A percentile compares a stretch with the other conserved stretches of the same genome.
Conservation (phyloP, 2,329 filamentous ascomycete genomes). For the Zymoseptoria ardabiliae region DNA sequence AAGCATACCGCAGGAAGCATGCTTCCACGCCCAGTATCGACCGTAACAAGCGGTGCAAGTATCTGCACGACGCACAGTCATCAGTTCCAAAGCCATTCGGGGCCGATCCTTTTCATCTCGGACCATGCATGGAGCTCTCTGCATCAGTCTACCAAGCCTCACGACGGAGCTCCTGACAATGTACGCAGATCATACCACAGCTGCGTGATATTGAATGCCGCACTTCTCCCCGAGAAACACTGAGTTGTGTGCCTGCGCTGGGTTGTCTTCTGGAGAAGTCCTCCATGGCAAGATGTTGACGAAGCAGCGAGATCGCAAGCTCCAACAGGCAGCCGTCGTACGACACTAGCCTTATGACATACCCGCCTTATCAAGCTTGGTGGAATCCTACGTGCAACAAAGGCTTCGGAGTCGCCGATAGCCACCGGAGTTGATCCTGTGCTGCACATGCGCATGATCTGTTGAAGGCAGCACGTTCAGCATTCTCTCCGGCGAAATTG, state of each 20-base stretch:
- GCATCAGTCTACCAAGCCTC: not conserved
- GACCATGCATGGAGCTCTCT: not conserved
- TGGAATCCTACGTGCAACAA: not conserved
- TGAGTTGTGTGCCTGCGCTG: not conserved
- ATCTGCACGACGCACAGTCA: not conserved
- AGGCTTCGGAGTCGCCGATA: not conserved
- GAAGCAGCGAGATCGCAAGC: not conserved
- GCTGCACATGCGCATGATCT: not conserved
- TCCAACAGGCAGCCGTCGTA: not conserved
- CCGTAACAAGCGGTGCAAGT: not conserved
- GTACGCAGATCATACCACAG: not conserved
- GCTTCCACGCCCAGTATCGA: not conserved
- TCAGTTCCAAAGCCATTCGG: not conserved
- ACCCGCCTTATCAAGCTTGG: not conserved
- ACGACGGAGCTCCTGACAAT: not conserved
- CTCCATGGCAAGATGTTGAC: not conserved
- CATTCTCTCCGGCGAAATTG: not conserved
- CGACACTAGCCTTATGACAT: not conserved
- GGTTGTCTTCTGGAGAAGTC: not conserved
- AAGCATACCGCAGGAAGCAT: not conserved
- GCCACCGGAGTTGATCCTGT: not conserved
- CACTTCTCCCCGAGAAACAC: not conserved
- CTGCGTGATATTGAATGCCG: not conserved
- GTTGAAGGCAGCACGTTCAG: not conserved
- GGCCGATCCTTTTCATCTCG: not conserved